phyloP scores from a whole-genome alignment of 2,329 filamentous ascomycete genomes.

The Colletotrichum euphorbiae region DNA sequence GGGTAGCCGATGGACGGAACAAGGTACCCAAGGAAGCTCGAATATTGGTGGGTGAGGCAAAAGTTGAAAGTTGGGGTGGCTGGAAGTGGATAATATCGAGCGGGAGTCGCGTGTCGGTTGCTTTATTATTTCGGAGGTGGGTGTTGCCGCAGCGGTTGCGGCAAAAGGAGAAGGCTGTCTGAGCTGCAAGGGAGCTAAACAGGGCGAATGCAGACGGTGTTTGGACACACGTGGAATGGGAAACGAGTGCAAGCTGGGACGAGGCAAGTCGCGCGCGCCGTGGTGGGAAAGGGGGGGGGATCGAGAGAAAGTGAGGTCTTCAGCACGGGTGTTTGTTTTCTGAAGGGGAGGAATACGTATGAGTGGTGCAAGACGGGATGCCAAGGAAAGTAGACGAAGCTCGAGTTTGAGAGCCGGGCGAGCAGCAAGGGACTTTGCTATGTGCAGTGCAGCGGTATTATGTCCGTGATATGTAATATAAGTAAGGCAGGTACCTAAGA shows the following conservation, averaged over 20 bases:
- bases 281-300: conserved; percentile 15
- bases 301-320: not conserved
- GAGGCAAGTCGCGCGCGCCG: conserved; percentile 10
- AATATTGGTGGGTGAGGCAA: conserved; percentile 5
- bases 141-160: not conserved
- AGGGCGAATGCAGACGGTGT: conserved; percentile 9
- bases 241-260: conserved; percentile 32
- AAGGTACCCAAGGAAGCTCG: not conserved
- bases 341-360: conserved; percentile 1
- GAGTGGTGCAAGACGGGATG: conserved; percentile 24
- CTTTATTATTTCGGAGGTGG: conserved; percentile 19
- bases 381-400: conserved; percentile 34
- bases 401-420: conserved; percentile 21
- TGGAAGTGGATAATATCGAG: conserved; percentile 38
- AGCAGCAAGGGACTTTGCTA: conserved; percentile 14
- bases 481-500: not conserved
- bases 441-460: conserved; percentile 4
- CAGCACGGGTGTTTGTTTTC: conserved; percentile 24
- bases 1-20: too few species aligned
- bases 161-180: conserved; percentile 14
- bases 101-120: conserved; percentile 28
- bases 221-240: conserved; percentile 9
- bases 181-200: conserved; percentile 22
- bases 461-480: too few species aligned
- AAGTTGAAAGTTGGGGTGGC: conserved; percentile 29